phyloP scores from a whole-genome alignment of 306 rosid genomes.

The Mucuna pruriens region DNA sequence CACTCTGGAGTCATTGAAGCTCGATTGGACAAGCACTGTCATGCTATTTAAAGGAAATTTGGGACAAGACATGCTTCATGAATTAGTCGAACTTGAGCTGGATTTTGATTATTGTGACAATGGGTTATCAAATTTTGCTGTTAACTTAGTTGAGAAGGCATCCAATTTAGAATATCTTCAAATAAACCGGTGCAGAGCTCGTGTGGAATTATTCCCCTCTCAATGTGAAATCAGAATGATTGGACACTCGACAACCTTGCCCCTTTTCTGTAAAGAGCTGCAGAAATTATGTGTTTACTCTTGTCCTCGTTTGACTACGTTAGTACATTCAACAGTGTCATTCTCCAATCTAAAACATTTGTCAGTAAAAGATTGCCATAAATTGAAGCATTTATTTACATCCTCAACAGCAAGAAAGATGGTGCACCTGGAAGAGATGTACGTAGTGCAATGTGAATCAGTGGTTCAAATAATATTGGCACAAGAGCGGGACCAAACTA shows the following conservation, averaged over 20 bases:
- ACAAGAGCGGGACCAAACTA: background rate
- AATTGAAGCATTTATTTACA: slow-evolving; percentile 26
- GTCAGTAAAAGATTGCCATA: background rate
- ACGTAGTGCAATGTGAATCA: background rate
- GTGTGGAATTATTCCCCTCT: background rate
- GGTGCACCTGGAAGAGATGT: background rate
- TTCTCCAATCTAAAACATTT: background rate
- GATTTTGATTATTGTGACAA: background rate
- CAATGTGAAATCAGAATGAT: no score
- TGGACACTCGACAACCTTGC: background rate
- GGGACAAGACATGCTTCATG: background rate
- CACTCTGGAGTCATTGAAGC: background rate
- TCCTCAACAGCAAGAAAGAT: background rate
- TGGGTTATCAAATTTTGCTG: background rate
- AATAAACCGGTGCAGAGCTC: background rate
- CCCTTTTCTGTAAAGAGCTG: background rate
- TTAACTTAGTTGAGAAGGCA: background rate
- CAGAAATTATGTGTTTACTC: rapidly evolving
- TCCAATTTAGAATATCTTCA: background rate
- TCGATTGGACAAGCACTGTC: background rate
- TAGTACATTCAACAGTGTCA: slow-evolving; percentile 18
- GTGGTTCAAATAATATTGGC: background rate
- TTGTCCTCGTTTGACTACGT: background rate
- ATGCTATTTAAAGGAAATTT: background rate
- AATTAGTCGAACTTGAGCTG: background rate